A percentile compares a stretch with the other conserved stretches of the same genome.
phyloP scores from a whole-genome alignment of 805 yeast species.

The Clavispora vitiphila region DNA sequence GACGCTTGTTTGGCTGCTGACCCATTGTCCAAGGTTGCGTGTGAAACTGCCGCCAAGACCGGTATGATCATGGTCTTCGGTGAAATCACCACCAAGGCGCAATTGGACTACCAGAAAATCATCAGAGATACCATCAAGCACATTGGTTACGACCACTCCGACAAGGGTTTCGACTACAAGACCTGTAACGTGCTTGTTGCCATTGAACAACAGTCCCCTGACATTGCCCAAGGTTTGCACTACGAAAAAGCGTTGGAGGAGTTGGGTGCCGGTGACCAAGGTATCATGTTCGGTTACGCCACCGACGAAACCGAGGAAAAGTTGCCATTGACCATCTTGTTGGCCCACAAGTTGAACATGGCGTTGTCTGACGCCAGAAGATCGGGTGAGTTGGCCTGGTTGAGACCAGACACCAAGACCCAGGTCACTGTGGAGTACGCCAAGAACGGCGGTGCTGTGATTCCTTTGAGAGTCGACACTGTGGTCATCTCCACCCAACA shows the following conservation, averaged over 20 bases:
- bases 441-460: conserved; percentile 90
- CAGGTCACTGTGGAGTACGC: conserved; percentile 98
- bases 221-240: conserved; percentile 99
- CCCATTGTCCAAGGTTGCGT: conserved; percentile 97
- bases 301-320: conserved; percentile 98
- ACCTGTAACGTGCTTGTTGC: conserved; percentile 99
- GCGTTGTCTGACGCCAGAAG: conserved; percentile 98
- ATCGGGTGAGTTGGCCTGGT: conserved; percentile 90
- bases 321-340: conserved; percentile 88
- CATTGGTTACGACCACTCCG: conserved; percentile 95
- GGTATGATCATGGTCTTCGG: conserved; percentile 99
- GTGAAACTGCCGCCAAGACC: conserved; percentile 98
- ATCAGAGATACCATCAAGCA: conserved; percentile 97
- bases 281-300: conserved; percentile 99
- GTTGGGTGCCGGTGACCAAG: conserved; percentile 99
- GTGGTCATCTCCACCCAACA: conserved; percentile 97
- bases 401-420: conserved; percentile 99
- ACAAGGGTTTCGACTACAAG: conserved; percentile 97
- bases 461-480: conserved; percentile 96
- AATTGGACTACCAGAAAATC: conserved; percentile 92
- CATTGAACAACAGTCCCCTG: conserved; percentile 98
- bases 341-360: conserved; percentile 94
- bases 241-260: conserved; percentile 94
- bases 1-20: conserved; percentile 96
- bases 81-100: conserved; percentile 97